phyloP scores from a whole-genome alignment of 139 green algal species.

The Astrephomene gubernaculifera region DNA sequence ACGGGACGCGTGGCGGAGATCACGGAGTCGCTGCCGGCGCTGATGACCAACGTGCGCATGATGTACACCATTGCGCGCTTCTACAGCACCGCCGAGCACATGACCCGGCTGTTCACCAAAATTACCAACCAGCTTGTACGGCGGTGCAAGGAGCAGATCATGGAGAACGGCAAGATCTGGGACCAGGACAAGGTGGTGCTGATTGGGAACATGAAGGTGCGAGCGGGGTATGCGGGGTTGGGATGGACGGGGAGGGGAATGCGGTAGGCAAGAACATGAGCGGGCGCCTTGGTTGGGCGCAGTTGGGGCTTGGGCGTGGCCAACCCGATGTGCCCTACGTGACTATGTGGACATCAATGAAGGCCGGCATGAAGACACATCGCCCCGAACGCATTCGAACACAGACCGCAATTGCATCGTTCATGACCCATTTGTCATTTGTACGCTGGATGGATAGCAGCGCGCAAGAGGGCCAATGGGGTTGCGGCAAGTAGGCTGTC shows the following conservation, averaged over 20 bases:
- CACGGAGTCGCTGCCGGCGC: slow-evolving; percentile 79
- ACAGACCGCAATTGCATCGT: no score
- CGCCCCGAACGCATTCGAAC: no score
- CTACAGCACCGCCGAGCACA: slow-evolving; percentile 86
- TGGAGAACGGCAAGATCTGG: slow-evolving; percentile 77
- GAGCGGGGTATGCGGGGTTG: not conserved
- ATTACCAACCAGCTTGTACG: slow-evolving; percentile 86
- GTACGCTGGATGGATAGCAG: no score
- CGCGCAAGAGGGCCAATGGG: no score
- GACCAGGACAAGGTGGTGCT: slow-evolving; percentile 83
- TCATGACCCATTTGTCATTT: no score
- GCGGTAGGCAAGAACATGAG: no score
- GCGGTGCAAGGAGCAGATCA: slow-evolving; percentile 82
- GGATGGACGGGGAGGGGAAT: not conserved
- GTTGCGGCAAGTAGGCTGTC: no score
- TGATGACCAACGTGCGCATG: slow-evolving; percentile 85
- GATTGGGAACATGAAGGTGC: slow-evolving; percentile 76
- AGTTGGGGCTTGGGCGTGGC: no score
- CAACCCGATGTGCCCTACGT: no score
- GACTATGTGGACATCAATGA: no score
- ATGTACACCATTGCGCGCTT: slow-evolving; percentile 94
- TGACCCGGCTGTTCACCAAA: slow-evolving; percentile 89
- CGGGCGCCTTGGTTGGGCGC: no score
- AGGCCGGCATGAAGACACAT: no score
- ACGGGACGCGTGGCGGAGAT: slow-evolving; percentile 70